Percentiles rank a stretch among this genome's conserved stretches.
Conservation (phyloP, 2,329 filamentous ascomycete genomes). For the Fusarium tricinctum region DNA sequence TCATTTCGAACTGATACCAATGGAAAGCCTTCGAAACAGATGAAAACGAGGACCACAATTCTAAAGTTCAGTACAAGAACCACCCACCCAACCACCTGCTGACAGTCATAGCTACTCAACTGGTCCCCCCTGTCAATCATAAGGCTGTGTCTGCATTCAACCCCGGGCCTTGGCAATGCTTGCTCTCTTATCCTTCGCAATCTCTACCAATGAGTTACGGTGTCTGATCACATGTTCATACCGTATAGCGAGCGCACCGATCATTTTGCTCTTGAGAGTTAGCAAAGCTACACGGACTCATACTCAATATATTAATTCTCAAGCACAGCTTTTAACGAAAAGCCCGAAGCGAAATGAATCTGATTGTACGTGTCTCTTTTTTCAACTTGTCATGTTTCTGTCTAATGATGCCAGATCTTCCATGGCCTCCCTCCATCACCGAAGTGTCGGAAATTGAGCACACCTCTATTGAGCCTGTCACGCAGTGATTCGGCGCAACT, state of each 20-base stretch:
- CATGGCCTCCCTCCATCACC: slow-evolving; percentile 43
- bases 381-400: slow-evolving; percentile 12
- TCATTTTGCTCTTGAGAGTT: not conserved
- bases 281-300: not conserved
- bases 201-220: slow-evolving; percentile 10
- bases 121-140: slow-evolving; percentile 38
- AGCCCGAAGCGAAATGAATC: not conserved
- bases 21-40: slow-evolving; percentile 18
- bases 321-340: not conserved
- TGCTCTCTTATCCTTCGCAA: slow-evolving; percentile 30
- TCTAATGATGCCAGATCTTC: slow-evolving; percentile 35
- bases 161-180: slow-evolving; percentile 41
- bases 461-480: slow-evolving; percentile 34
- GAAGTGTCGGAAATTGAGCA: slow-evolving; percentile 40
- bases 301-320: not conserved
- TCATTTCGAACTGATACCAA: not conserved
- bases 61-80: not conserved
- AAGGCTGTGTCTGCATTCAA: slow-evolving; percentile 45
- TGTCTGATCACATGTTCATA: slow-evolving; percentile 1
- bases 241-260: not conserved
- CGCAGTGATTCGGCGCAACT: slow-evolving; percentile 27
- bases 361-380: not conserved
- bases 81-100: slow-evolving; percentile 26
- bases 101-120: slow-evolving; percentile 31
- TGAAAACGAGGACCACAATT: slow-evolving; percentile 13